These are phyloP conservation scores for Cladosporium sp. DNA, from an alignment of 2,329 filamentous ascomycete genomes.

Conservation along the genomic window DNA sequence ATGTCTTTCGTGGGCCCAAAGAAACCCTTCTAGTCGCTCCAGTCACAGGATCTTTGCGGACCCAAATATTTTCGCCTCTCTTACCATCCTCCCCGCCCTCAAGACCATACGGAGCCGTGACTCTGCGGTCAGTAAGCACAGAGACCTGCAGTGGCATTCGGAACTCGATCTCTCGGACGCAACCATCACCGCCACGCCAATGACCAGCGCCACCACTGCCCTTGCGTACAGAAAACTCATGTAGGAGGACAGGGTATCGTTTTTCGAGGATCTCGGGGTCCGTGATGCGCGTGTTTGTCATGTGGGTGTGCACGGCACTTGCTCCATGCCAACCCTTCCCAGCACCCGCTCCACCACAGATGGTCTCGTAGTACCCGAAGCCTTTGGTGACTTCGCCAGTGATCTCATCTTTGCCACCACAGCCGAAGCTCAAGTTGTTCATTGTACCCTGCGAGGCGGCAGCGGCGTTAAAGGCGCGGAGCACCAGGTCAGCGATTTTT, in stretches of 20 bases:
- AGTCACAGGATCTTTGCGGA: constrained; percentile 56
- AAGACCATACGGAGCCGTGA: constrained; percentile 38
- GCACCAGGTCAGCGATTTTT: constrained; percentile 36
- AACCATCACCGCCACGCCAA: constrained; percentile 36
- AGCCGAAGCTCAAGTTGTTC: constrained; percentile 37
- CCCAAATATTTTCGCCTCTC: constrained; percentile 33
- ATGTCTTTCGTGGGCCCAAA: constrained; percentile 28
- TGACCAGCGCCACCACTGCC: constrained; percentile 34
- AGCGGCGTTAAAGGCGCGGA: constrained; percentile 35
- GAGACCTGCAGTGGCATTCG: constrained; percentile 30
- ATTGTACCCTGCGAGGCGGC: constrained; percentile 36
- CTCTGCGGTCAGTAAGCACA: constrained; percentile 37
- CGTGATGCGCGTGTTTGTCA: constrained; percentile 42
- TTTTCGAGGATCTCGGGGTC: constrained; percentile 40
- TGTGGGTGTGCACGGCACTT: constrained; percentile 37
- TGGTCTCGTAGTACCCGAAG: constrained; percentile 41
- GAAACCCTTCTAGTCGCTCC: constrained; percentile 44
- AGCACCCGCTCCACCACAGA: constrained; percentile 39
- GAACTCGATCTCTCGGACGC: constrained; percentile 36
- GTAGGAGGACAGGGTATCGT: constrained; percentile 38
- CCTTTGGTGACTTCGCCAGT: constrained; percentile 28
- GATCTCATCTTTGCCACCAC: constrained; percentile 39
- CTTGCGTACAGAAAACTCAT: constrained; percentile 35
- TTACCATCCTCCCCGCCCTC: constrained; percentile 35
- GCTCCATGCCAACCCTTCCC: constrained; percentile 37